These are phyloP conservation scores for Neurospora sp. DNA, from an alignment of 495 filamentous ascomycete genomes.

Conservation along the genomic window DNA sequence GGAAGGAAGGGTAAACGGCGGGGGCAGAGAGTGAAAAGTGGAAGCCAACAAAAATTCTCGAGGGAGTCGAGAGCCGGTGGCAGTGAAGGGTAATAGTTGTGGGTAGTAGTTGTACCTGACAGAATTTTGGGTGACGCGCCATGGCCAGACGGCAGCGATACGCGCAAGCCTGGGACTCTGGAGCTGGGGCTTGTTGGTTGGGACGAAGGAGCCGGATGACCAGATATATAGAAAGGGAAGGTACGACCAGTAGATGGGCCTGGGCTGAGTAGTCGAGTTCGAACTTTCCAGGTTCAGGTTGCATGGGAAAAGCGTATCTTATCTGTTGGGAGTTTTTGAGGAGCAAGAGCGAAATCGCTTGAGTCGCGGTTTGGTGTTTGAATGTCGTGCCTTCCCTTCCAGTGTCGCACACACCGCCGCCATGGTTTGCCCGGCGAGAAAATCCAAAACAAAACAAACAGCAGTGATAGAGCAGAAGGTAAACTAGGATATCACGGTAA, in stretches of 20 bases:
- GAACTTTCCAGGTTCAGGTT: no score
- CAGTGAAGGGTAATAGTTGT: background rate
- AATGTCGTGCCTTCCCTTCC: background rate
- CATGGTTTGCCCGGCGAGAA: background rate
- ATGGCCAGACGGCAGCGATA: background rate
- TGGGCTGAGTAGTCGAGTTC: no score
- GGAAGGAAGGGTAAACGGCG: background rate
- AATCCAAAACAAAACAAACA: background rate
- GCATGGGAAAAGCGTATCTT: background rate
- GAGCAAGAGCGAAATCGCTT: background rate
- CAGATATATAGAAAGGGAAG: background rate
- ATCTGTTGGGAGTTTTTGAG: background rate
- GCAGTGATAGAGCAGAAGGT: background rate
- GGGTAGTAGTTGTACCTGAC: background rate
- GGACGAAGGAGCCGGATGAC: background rate
- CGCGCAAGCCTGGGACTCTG: background rate
- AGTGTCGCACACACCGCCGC: background rate
- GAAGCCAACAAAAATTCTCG: background rate
- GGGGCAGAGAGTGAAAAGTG: background rate
- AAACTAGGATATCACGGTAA: background rate
- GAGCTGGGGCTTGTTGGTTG: background rate
- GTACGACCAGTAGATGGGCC: background rate
- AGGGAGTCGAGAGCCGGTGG: background rate
- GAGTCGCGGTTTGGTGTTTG: background rate
- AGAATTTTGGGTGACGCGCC: background rate